A percentile compares a stretch with the other conserved stretches of the same genome.
Conservation (phyloP, 768 basidiomycete species). For the Epithele typhae region DNA sequence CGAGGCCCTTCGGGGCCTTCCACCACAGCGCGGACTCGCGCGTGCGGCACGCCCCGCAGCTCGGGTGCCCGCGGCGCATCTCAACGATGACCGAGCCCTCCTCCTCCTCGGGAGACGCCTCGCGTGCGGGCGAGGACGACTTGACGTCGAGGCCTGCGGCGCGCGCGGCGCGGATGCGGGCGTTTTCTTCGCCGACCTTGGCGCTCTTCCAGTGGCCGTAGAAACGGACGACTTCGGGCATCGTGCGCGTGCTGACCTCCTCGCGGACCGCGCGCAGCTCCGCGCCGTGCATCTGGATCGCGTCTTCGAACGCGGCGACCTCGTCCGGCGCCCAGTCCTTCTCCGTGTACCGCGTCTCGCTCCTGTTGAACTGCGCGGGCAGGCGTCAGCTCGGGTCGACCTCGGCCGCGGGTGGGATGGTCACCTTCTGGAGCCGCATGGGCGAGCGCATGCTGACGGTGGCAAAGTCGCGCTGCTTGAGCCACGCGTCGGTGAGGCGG, state of each 20-base stretch:
- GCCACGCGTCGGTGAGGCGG: slow-evolving; percentile 65
- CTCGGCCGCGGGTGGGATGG: background rate
- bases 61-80: slow-evolving; percentile 46
- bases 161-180: slow-evolving; percentile 39
- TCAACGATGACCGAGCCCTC: slow-evolving; percentile 71
- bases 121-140: slow-evolving; percentile 6
- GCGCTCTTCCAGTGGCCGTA: slow-evolving; percentile 85
- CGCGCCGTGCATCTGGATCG: slow-evolving; percentile 65
- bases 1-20: slow-evolving; percentile 87
- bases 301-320: slow-evolving; percentile 71
- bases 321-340: slow-evolving; percentile 70
- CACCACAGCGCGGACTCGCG: slow-evolving; percentile 82
- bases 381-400: no score
- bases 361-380: slow-evolving; percentile 64
- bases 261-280: slow-evolving; percentile 77
- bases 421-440: slow-evolving; percentile 62
- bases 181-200: slow-evolving; percentile 68
- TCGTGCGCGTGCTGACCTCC: slow-evolving; percentile 63
- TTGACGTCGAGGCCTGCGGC: slow-evolving; percentile 22
- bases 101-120: slow-evolving; percentile 44
- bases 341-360: slow-evolving; percentile 63
- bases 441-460: slow-evolving; percentile 61
- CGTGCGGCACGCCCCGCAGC: slow-evolving; percentile 82
- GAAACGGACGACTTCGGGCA: slow-evolving; percentile 78
- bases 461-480: slow-evolving; percentile 51